A percentile compares a stretch with the other conserved stretches of the same genome.
These are phyloP conservation scores for Apiosordaria backusii DNA, from an alignment of 495 filamentous ascomycete genomes.

Conservation along the genomic window DNA sequence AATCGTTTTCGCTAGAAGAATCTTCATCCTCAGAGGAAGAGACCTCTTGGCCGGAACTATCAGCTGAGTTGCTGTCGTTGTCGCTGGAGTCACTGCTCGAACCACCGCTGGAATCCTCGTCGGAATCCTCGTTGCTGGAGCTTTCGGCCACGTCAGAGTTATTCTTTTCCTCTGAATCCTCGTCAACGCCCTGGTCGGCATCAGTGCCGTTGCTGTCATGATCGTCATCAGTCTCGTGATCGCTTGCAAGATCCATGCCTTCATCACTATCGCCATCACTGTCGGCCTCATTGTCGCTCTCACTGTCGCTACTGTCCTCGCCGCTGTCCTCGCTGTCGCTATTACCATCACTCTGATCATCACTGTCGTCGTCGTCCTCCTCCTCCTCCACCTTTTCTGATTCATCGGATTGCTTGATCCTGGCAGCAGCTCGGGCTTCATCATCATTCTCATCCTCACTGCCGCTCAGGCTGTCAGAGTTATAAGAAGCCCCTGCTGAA, in stretches of 20 bases:
- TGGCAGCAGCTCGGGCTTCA: background rate
- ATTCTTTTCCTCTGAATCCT: conserved; percentile 18
- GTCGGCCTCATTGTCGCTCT: conserved; percentile 8
- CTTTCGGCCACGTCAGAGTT: conserved; percentile 24
- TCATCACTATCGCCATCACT: conserved; percentile 6
- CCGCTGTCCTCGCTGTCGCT: conserved; percentile 16
- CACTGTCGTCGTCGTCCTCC: conserved; percentile 11
- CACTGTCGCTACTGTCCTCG: conserved; percentile 3
- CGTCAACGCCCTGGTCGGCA: conserved; percentile 27
- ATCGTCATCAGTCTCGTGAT: conserved; percentile 3
- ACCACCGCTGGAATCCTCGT: conserved; percentile 3
- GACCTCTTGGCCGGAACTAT: background rate
- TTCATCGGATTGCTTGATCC: background rate
- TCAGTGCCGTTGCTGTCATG: background rate
- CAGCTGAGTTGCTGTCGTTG: background rate
- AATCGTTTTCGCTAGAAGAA: conserved; percentile 15
- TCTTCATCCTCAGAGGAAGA: conserved; percentile 2
- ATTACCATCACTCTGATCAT: background rate
- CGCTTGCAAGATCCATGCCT: conserved; percentile 4
- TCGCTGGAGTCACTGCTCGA: conserved; percentile 18
- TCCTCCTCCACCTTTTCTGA: background rate
- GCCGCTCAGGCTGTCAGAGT: background rate
- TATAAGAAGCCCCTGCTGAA: background rate
- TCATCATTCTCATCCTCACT: background rate
- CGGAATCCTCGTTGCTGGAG: conserved; percentile 8